Percentiles rank a stretch among this genome's conserved stretches.
Evolutionary conservation across 345 rosid genomes (phyloP).

Genomic region (Laguncularia racemosa): DNA sequence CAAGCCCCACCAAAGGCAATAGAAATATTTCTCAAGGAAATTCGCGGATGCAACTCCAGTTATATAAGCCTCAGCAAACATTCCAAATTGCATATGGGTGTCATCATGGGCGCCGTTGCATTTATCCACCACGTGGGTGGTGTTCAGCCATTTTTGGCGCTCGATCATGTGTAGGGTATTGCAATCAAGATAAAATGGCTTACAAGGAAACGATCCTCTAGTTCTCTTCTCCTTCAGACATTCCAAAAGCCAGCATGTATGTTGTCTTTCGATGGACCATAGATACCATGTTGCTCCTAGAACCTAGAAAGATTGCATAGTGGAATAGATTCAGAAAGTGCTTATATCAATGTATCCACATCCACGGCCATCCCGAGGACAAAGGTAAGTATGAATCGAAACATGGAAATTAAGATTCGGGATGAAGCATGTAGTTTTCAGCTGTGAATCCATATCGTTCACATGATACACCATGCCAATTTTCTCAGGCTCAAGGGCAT

Average conservation of each 20-base stretch:
- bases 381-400: no score
- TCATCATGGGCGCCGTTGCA: constrained; percentile 51
- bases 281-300: constrained; percentile 79
- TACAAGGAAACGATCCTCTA: constrained; percentile 44
- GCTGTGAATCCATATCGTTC: not conserved
- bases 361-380: no score
- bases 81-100: constrained; percentile 53
- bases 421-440: no score
- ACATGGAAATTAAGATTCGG: no score
- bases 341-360: no score
- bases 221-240: constrained; percentile 45
- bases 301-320: constrained; percentile 30
- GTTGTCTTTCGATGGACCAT: constrained; percentile 61
- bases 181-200: constrained; percentile 52
- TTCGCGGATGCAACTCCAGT: constrained; percentile 48
- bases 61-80: constrained; percentile 65
- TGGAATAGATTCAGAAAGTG: no score
- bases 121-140: constrained; percentile 25
- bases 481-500: not conserved
- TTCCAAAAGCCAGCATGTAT: constrained; percentile 54
- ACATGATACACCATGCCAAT: not conserved
- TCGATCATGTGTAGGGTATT: constrained; percentile 27
- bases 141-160: constrained; percentile 55
- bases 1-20: constrained; percentile 93
- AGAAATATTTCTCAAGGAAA: constrained; percentile 59